Evolutionary conservation across 2,329 filamentous ascomycete species (phyloP), one percentile per base, ranked within the genome.

Genomic region (Calonectria multiphialidica): DNA sequence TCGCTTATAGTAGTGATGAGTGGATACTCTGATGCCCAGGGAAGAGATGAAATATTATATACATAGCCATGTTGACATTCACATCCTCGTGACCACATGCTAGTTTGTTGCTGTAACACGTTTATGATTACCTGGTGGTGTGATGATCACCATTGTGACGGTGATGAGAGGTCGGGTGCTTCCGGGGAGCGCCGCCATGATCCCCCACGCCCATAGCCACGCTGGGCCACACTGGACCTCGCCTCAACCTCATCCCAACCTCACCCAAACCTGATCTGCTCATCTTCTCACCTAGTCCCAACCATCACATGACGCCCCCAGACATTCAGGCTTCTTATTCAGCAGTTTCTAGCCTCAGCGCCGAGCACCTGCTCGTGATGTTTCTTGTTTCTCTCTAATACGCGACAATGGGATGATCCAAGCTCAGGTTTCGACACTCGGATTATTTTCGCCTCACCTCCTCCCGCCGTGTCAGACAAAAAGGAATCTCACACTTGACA

Each of bases 61-160:
- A 78, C 28, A 63, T 16, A 10, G 21, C 5, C 16, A 3, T 47
- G 3, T 44, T 45, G 2, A 8, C 3, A 55, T 16, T 33, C 8
- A 12, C 15, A 12, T 35, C 63, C 61, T 61, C 59, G 65, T 74
- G 44, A 66, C 49, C 66, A 70, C 21, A 42, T 44, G 23, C 65
- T 35, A 37, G 57, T 49, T n/a, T 44, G 18, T 7, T 47, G 25
- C 47, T 53, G 70, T 76, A 68, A 71, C 72, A 72, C 69, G 76
- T 72, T 78, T 76, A 53, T 75, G 49, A 77, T 57, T 68, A 66
- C 72, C 16, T 44, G 44, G 73, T 78, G 76, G 76, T 71, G 72
- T 76, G 76, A 78, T 74, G 49, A 75, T 78, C 62, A 74, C 61
- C 73, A 57, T 72, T 35, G 18, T 30, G 18, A 49, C 28, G 28